phyloP scores from a whole-genome alignment of 1,139 yeast species.

The Kodamaea alishanica region DNA sequence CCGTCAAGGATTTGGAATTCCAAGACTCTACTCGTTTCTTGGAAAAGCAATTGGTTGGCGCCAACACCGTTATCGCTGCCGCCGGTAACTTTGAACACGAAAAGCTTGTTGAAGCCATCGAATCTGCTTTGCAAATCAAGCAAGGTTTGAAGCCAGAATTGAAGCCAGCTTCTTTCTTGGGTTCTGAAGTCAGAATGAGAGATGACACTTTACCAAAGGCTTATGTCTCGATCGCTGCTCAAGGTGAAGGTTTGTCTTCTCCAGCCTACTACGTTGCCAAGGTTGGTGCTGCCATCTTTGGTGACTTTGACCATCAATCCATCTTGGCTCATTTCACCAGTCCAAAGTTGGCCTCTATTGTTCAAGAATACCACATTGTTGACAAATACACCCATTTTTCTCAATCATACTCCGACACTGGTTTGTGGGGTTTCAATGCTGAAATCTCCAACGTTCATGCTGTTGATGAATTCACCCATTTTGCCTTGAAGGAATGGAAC shows the following conservation, averaged over 20 bases:
- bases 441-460: constrained; percentile 55
- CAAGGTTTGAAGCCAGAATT: constrained; percentile 54
- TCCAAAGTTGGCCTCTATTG: constrained; percentile 75
- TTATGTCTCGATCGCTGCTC: constrained; percentile 68
- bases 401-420: constrained; percentile 66
- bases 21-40: constrained; percentile 58
- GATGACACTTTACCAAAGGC: constrained; percentile 83
- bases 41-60: constrained; percentile 53
- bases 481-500: constrained; percentile 82
- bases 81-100: constrained; percentile 72
- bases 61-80: constrained; percentile 68
- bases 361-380: constrained; percentile 68
- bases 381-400: constrained; percentile 72
- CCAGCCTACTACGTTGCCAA: constrained; percentile 66
- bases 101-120: constrained; percentile 60
- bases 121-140: constrained; percentile 44
- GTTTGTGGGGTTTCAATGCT: constrained; percentile 79
- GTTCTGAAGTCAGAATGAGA: constrained; percentile 83
- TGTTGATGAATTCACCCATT: constrained; percentile 74
- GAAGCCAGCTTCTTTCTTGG: constrained; percentile 62
- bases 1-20: constrained; percentile 53
- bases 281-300: constrained; percentile 72
- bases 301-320: constrained; percentile 52
- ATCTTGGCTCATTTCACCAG: constrained; percentile 68
- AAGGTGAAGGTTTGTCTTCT: constrained; percentile 62